Conservation (phyloP, 345 rosid genomes). For the Euclidium syriacum region DNA sequence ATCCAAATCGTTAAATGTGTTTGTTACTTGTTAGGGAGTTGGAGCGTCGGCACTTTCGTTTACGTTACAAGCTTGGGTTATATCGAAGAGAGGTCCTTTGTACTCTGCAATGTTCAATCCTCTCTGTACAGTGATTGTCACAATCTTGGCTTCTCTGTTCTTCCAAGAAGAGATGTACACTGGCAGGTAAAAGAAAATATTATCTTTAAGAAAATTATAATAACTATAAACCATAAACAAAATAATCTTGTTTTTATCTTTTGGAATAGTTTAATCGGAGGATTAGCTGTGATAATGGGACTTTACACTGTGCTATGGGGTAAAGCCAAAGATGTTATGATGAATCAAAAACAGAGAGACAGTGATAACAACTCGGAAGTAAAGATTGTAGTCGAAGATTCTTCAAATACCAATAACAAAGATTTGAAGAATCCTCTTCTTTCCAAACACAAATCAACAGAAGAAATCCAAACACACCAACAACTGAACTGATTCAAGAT, state of each 20-base stretch:
- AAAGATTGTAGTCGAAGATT: conserved; percentile 35
- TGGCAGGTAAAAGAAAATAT: conserved; percentile 37
- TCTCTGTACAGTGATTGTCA: conserved; percentile 49
- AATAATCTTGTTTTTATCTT: not conserved
- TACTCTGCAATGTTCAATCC: conserved; percentile 67
- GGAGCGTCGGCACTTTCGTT: conserved; percentile 47
- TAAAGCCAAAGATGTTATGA: conserved; percentile 44
- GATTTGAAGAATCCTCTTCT: conserved; percentile 51
- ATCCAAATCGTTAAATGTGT: not conserved
- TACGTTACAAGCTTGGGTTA: conserved; percentile 56
- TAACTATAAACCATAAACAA: not conserved
- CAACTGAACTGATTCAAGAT: conserved; percentile 2
- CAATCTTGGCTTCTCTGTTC: conserved; percentile 51
- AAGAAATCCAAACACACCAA: conserved; percentile 16
- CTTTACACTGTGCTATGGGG: conserved; percentile 60
- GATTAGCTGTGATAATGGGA: conserved; percentile 43
- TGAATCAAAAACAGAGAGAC: conserved; percentile 19
- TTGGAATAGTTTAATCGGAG: conserved; percentile 49
- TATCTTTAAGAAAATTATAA: not conserved
- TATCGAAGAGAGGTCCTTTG: conserved; percentile 54
- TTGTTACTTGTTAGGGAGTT: conserved; percentile 31
- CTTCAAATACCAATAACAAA: conserved; percentile 18
- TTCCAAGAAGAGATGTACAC: conserved; percentile 45
- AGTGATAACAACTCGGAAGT: conserved; percentile 23
- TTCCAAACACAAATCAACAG: conserved; percentile 22